phyloP scores from a whole-genome alignment of 176 grass and related monocot genomes.

The Juncus effusus region DNA sequence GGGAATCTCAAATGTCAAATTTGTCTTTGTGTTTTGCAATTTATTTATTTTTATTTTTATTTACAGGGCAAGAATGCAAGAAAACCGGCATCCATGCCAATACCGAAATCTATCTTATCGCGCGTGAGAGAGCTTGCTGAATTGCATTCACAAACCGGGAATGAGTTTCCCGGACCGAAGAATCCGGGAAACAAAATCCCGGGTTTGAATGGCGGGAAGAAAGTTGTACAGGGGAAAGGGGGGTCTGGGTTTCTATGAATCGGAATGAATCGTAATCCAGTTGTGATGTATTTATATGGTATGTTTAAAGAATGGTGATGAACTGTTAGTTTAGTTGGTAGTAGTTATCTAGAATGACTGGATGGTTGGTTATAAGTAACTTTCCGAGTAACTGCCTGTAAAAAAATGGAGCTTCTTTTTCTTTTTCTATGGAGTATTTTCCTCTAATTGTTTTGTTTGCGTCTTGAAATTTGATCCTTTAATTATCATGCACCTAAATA shows the following conservation, averaged over 20 bases:
- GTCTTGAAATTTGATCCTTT: too few species aligned
- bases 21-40: conserved; percentile 5
- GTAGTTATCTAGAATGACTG: conserved; percentile 9
- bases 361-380: too few species aligned
- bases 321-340: conserved; percentile 10
- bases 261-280: neutral
- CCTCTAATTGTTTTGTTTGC: too few species aligned
- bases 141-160: conserved; percentile 42
- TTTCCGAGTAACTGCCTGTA: too few species aligned
- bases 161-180: conserved; percentile 33
- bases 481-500: too few species aligned
- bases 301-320: conserved; percentile 14
- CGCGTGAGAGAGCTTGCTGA: conserved; percentile 75
- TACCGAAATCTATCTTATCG: conserved; percentile 65
- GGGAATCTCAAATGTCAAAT: neutral
- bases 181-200: conserved; percentile 17
- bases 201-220: conserved; percentile 7
- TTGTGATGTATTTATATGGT: conserved; percentile 14
- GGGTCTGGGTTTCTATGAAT: conserved; percentile 83
- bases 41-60: neutral
- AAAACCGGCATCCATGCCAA: conserved; percentile 67
- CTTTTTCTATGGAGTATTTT: too few species aligned
- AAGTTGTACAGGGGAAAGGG: conserved; percentile 55
- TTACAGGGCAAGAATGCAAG: conserved; percentile 49
- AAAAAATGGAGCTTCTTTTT: too few species aligned